Evolutionary conservation across 2,329 filamentous ascomycete species (phyloP), one percentile per base, ranked within the genome.

Genomic region (Claviceps lovelessii): DNA sequence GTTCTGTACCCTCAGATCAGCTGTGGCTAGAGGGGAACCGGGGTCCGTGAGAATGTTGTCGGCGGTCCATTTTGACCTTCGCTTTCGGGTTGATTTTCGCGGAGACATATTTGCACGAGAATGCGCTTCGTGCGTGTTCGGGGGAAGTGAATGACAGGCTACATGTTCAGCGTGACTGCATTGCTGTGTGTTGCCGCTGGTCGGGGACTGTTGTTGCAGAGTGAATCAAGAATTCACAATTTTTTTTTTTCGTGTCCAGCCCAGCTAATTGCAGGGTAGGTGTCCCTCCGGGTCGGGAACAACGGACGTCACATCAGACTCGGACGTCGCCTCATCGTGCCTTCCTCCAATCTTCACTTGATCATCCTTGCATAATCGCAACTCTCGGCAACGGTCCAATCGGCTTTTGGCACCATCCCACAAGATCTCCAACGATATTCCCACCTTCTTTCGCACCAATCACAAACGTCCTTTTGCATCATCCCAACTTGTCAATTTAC

Each of bases 1-100:
- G n/a, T 29, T 17, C 3, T 13, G 19, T 48, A 72, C 71, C 53
- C 70, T 62, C 11, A 73, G 58, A 54, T 73, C 68, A 6, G 68
- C 68, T 17, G 60, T 64, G 17, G 69, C 70, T 1, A 73, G 58
- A 31, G 70, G 70, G 2, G 71, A 73, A 33, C 67, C 71, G 1
- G 64, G 57, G 49, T 72, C 65, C 10, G 63, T 67, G 19, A 72
- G 58, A 28, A 72, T 64, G 17, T 61, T 67, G 15, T 70, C 65
- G 4, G 64, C 58, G 29, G 64, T 63, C 70, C 70, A 72, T 59
- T 65, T 70, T 0, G 64, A 62, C 55, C 66, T 71, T 17, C 48
- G 53, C 37, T 53, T 57, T 9, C 33, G 46, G 1, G 39, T 31
- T 17, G 15, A 35, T 17, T 52, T 58, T 10, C 52, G 49, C 3